phyloP scores from a whole-genome alignment of 371 early-diverging fungal species.

The Choanephora cucurbitarum region DNA sequence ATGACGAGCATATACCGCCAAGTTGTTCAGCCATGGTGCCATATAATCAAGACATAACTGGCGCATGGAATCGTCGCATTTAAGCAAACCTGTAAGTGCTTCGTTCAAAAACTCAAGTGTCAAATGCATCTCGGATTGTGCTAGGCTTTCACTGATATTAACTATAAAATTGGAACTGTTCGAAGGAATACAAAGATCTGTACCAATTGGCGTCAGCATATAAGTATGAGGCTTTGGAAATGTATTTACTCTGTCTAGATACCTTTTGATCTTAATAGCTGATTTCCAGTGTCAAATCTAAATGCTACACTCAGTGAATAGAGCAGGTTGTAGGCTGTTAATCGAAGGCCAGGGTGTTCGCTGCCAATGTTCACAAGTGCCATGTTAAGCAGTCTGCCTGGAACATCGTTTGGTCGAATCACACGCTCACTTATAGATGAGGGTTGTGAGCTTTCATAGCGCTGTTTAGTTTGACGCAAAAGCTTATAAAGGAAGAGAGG shows the following conservation, averaged over 20 bases:
- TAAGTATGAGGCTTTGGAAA: too few species aligned
- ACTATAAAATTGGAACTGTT: slow-evolving; percentile 85
- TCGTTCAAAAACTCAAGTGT: slow-evolving; percentile 90
- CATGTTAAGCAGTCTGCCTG: slow-evolving; percentile 91
- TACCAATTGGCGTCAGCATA: not conserved
- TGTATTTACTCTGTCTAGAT: too few species aligned
- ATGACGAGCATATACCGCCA: slow-evolving; percentile 63
- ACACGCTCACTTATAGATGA: slow-evolving; percentile 65
- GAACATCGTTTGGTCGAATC: slow-evolving; percentile 87
- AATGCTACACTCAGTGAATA: slow-evolving; percentile 79
- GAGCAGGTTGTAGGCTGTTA: slow-evolving; percentile 87
- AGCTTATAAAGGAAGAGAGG: slow-evolving; percentile 16
- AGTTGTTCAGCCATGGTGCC: slow-evolving; percentile 86
- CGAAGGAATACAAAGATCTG: slow-evolving; percentile 85
- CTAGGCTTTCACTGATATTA: slow-evolving; percentile 78
- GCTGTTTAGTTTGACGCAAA: slow-evolving; percentile 70
- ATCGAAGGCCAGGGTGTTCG: slow-evolving; percentile 73
- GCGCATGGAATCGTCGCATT: slow-evolving; percentile 69
- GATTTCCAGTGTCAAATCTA: slow-evolving; percentile 80
- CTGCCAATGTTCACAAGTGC: slow-evolving; percentile 86
- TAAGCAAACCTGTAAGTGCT: slow-evolving; percentile 79
- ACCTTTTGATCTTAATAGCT: slow-evolving; percentile 80
- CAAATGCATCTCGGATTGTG: slow-evolving; percentile 73
- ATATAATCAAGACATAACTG: slow-evolving; percentile 87
- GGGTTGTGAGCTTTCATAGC: slow-evolving; percentile 70